Evolutionary conservation across 1,284 basidiomycete genomes (phyloP).

Genomic region (Tranzscheliella williamsii): DNA sequence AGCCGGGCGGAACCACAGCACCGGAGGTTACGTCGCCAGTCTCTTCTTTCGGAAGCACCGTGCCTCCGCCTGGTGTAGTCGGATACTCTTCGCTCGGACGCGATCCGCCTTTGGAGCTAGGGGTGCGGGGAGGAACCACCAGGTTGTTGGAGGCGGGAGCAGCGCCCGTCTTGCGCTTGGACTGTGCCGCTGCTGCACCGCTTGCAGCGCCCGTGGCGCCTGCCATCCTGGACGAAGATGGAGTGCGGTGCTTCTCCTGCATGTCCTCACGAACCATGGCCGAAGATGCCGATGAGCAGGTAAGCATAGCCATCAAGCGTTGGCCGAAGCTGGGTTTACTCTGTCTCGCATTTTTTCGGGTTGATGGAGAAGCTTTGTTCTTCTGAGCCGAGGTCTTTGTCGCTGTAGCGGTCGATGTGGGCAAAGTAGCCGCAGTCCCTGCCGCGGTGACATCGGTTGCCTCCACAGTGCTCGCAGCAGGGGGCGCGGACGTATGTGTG

Average conservation of each 20-base stretch:
- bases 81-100: slow-evolving; percentile 8
- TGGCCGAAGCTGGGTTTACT: slow-evolving; percentile 17
- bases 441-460: no score
- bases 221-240: background rate
- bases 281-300: slow-evolving; percentile 29
- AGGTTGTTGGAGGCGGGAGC: background rate
- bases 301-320: slow-evolving; percentile 38
- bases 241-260: slow-evolving; percentile 14
- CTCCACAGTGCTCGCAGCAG: no score
- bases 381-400: no score
- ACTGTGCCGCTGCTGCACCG: background rate
- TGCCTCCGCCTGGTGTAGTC: slow-evolving; percentile 50
- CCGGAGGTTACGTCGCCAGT: slow-evolving; percentile 72
- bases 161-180: background rate
- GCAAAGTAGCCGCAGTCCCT: no score
- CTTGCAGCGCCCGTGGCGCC: background rate
- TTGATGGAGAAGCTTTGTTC: no score
- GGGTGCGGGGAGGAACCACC: slow-evolving; percentile 11
- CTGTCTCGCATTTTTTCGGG: no score
- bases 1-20: slow-evolving; percentile 73
- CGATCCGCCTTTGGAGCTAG: slow-evolving; percentile 15
- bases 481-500: slow-evolving; percentile 2
- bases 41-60: slow-evolving; percentile 63
- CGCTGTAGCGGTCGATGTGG: no score
- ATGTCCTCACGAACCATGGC: slow-evolving; percentile 26